Evolutionary conservation across 805 yeast species (phyloP).

Genomic region (Debaryomyces castellii): DNA sequence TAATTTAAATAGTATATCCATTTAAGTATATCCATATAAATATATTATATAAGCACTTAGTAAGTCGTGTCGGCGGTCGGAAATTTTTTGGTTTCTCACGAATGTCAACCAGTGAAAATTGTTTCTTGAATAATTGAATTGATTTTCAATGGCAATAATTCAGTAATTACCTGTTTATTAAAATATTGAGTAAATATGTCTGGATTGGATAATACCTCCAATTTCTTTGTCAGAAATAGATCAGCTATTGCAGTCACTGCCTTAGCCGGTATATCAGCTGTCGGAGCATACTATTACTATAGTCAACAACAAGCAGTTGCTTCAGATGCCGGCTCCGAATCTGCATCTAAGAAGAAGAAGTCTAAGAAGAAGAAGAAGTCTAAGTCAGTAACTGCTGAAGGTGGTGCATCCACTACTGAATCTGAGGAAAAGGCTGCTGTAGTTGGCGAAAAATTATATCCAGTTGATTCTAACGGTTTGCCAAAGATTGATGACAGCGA

Average conservation of each 20-base stretch:
- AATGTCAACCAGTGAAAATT: conserved; percentile 10
- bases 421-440: conserved; percentile 29
- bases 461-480: conserved; percentile 55
- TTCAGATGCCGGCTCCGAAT: conserved; percentile 13
- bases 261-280: conserved; percentile 62
- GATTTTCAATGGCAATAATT: conserved; percentile 5
- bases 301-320: conserved; percentile 24
- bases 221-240: conserved; percentile 53
- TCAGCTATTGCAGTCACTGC: conserved; percentile 64
- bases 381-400: conserved; percentile 10
- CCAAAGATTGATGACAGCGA: conserved; percentile 54
- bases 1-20: too few relatives aligned
- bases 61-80: conserved; percentile 1
- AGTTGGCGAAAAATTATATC: conserved; percentile 37
- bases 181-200: conserved; percentile 11
- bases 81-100: conserved; percentile 2
- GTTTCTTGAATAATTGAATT: conserved; percentile 1
- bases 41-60: conserved; percentile 2
- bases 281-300: conserved; percentile 57
- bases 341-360: conserved; percentile 20
- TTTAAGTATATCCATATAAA: too few relatives aligned
- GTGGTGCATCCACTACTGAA: conserved; percentile 7
- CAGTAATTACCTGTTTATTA: background rate
- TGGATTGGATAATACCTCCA: conserved; percentile 14
- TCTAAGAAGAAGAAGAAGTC: conserved; percentile 46